A percentile compares a stretch with the other conserved stretches of the same genome.
These are phyloP conservation scores for Saccharomycopsis sp. DNA, from an alignment of 805 yeast genomes.

Conservation along the genomic window DNA sequence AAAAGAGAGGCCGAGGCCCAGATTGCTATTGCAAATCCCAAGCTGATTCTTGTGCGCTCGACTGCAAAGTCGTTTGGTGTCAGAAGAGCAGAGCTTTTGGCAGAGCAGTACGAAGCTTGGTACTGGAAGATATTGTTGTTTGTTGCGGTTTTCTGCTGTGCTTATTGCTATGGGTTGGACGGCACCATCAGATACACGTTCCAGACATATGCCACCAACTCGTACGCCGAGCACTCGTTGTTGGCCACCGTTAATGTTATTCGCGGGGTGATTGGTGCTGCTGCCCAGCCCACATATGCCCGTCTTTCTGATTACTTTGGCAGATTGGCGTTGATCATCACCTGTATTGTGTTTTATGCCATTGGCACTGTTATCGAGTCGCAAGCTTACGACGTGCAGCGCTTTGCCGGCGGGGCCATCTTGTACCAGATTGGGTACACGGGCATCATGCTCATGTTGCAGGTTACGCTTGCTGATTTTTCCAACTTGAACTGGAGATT, in stretches of 20 bases:
- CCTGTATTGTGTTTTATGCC: conserved; percentile 41
- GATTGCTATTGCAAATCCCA: too few relatives aligned
- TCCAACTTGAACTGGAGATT: conserved; percentile 67
- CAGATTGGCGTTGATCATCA: conserved; percentile 38
- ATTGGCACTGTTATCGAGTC: conserved; percentile 50
- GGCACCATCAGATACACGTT: conserved; percentile 36
- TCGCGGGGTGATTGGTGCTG: conserved; percentile 46
- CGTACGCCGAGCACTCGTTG: conserved; percentile 41
- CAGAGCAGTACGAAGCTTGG: too few relatives aligned
- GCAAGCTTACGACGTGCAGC: conserved; percentile 43
- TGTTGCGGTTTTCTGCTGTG: conserved; percentile 41
- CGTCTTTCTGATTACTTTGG: conserved; percentile 50
- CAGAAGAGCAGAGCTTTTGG: too few relatives aligned
- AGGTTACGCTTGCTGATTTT: conserved; percentile 55
- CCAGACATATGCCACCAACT: conserved; percentile 40
- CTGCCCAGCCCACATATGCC: conserved; percentile 47
- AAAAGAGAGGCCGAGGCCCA: too few relatives aligned
- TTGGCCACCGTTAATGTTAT: conserved; percentile 44
- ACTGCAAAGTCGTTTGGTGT: too few relatives aligned
- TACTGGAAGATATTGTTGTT: too few relatives aligned
- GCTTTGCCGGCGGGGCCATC: conserved; percentile 50
- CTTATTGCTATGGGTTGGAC: conserved; percentile 55
- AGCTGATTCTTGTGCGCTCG: too few relatives aligned
- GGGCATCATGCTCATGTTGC: conserved; percentile 49
- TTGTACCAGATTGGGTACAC: conserved; percentile 43